Evolutionary conservation across 1,139 yeast genomes (phyloP).

Genomic region (Blastobotrys petasosporus): DNA sequence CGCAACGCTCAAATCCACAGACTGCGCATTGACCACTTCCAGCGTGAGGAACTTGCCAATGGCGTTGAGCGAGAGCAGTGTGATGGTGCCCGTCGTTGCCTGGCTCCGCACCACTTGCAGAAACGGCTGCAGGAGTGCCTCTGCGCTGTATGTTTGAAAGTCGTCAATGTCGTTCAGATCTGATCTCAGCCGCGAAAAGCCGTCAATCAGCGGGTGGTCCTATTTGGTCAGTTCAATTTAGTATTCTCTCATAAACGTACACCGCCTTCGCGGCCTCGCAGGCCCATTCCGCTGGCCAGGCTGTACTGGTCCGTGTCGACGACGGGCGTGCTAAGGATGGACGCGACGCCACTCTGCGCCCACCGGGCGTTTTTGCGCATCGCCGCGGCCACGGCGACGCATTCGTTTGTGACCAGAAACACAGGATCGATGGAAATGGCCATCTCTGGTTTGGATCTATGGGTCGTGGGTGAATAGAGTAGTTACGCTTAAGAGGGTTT

Average conservation of each 20-base stretch:
- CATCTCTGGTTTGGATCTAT: slow-evolving; percentile 2
- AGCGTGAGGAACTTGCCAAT: slow-evolving; percentile 65
- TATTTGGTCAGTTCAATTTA: slow-evolving; percentile 13
- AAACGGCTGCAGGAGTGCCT: slow-evolving; percentile 79
- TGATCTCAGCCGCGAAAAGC: slow-evolving; percentile 71
- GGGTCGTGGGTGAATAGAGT: too few relatives aligned
- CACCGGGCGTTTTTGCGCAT: slow-evolving; percentile 84
- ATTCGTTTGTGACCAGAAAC: slow-evolving; percentile 81
- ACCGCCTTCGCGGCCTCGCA: slow-evolving; percentile 4
- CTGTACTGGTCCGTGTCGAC: slow-evolving; percentile 36
- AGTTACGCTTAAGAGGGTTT: too few relatives aligned
- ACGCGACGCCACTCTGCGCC: slow-evolving; percentile 83
- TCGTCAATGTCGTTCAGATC: slow-evolving; percentile 52
- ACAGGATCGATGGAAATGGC: slow-evolving; percentile 61
- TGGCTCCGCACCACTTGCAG: slow-evolving; percentile 80
- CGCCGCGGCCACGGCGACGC: slow-evolving; percentile 78
- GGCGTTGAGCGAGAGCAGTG: slow-evolving; percentile 74
- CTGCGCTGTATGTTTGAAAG: slow-evolving; percentile 56
- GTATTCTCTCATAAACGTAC: neutral
- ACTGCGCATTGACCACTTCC: slow-evolving; percentile 43
- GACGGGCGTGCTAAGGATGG: slow-evolving; percentile 54
- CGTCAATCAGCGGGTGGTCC: slow-evolving; percentile 66
- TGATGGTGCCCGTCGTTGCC: slow-evolving; percentile 78
- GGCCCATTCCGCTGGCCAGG: slow-evolving; percentile 27
- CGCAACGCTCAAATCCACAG: slow-evolving; percentile 44